These are phyloP conservation scores for Globisporangium cylindrosporum DNA, from an alignment of 352 stramenopile genomes.

Conservation along the genomic window DNA sequence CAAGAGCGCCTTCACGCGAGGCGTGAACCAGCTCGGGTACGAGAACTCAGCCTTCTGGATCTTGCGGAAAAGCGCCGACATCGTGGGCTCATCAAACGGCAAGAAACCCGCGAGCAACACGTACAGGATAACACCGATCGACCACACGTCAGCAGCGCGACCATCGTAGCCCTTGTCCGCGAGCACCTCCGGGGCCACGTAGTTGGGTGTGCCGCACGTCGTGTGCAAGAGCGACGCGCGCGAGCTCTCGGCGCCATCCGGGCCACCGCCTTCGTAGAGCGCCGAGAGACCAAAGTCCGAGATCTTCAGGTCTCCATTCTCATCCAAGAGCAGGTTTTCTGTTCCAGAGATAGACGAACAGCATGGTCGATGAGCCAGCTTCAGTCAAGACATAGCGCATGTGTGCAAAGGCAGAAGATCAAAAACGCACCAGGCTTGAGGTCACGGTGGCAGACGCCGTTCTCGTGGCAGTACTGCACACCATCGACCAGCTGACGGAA, in stretches of 20 bases:
- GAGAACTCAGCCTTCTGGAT: slow-evolving; percentile 96
- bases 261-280: slow-evolving; percentile 82
- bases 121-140: slow-evolving; percentile 99
- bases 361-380: not conserved
- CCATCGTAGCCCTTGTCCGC: slow-evolving; percentile 94
- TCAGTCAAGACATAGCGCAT: not conserved
- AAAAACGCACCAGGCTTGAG: slow-evolving; percentile 87
- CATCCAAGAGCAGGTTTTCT: slow-evolving; percentile 96
- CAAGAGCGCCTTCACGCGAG: slow-evolving; percentile 85
- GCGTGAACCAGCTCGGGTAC: slow-evolving; percentile 93
- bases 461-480: slow-evolving; percentile 96
- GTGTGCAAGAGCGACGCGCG: slow-evolving; percentile 92
- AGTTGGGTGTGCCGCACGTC: slow-evolving; percentile 97
- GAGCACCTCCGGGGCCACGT: slow-evolving; percentile 93
- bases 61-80: slow-evolving; percentile 95
- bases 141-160: slow-evolving; percentile 95
- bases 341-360: slow-evolving; percentile 19
- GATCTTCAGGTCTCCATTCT: slow-evolving; percentile 98
- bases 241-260: slow-evolving; percentile 80
- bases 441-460: slow-evolving; percentile 96
- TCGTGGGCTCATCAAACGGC: slow-evolving; percentile 94
- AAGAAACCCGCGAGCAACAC: slow-evolving; percentile 91
- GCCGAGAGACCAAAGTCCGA: slow-evolving; percentile 98
- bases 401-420: not conserved
- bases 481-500: slow-evolving; percentile 98